Evolutionary conservation across 331 rosid genomes (phyloP).

Genomic region (Rhamnella rubrinervis): DNA sequence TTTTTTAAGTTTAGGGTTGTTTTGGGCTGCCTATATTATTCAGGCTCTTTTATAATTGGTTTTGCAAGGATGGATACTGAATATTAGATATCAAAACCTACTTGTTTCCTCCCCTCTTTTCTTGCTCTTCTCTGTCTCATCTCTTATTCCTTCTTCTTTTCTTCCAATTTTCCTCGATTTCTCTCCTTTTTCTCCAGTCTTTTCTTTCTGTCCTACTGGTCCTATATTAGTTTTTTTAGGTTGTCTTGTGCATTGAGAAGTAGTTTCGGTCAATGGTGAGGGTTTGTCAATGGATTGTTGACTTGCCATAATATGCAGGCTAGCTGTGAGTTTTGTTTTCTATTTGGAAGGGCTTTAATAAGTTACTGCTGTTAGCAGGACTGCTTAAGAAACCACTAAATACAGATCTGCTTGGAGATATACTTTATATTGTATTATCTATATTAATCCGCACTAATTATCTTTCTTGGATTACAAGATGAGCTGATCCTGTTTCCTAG

Average conservation of each 20-base stretch:
- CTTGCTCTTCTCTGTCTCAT: too few relatives aligned
- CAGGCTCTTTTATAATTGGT: too few relatives aligned
- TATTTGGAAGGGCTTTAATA: neutral
- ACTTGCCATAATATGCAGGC: neutral
- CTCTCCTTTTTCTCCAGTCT: too few relatives aligned
- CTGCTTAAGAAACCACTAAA: too few relatives aligned
- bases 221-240: neutral
- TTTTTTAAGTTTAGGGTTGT: too few relatives aligned
- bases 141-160: too few relatives aligned
- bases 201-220: too few relatives aligned
- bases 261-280: neutral
- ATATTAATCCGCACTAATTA: neutral
- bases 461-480: neutral
- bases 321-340: slow-evolving; percentile 1
- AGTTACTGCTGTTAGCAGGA: neutral
- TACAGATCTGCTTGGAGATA: neutral
- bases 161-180: too few relatives aligned
- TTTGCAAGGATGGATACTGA: too few relatives aligned
- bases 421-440: neutral
- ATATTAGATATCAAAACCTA: too few relatives aligned
- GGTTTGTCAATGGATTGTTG: neutral
- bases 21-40: too few relatives aligned
- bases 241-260: neutral
- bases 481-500: neutral
- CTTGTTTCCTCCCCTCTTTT: too few relatives aligned